Evolutionary conservation across 495 filamentous ascomycete species (phyloP).

Genomic region (Pseudevernia furfuracea): DNA sequence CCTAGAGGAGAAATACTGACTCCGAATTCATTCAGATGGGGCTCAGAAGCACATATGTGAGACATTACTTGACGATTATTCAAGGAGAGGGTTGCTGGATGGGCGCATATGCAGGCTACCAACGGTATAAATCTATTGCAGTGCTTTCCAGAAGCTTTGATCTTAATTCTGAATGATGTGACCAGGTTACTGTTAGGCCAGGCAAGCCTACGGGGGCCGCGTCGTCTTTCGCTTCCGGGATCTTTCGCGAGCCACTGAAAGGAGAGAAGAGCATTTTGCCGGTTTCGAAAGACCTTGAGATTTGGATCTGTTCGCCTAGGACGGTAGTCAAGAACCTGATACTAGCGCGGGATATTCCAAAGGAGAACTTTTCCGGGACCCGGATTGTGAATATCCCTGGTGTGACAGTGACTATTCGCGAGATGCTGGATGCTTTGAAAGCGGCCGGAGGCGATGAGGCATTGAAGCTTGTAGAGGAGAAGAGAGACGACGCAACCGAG

Average conservation of each 20-base stretch:
- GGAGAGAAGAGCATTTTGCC: constrained; percentile 61
- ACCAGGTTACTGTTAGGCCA: constrained; percentile 50
- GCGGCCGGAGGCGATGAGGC: constrained; percentile 63
- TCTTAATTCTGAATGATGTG: not conserved
- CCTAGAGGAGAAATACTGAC: too few species aligned
- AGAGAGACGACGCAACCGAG: constrained; percentile 57
- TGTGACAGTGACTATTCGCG: constrained; percentile 59
- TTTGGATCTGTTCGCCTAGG: constrained; percentile 63
- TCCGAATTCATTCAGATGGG: too few species aligned
- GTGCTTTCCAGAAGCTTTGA: not conserved
- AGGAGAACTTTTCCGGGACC: constrained; percentile 44
- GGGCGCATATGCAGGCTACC: constrained; percentile 63
- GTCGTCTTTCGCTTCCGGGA: constrained; percentile 64
- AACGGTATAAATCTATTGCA: constrained; percentile 42
- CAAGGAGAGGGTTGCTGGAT: constrained; percentile 60
- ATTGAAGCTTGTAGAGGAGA: constrained; percentile 55
- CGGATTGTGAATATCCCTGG: constrained; percentile 68
- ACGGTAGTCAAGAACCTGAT: constrained; percentile 65
- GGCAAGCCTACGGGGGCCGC: constrained; percentile 71
- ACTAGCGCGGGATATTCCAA: constrained; percentile 50
- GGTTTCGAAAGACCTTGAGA: constrained; percentile 41
- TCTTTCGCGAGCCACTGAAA: constrained; percentile 58
- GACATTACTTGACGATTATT: constrained; percentile 66
- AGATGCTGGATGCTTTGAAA: constrained; percentile 67
- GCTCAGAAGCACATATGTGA: constrained; percentile 74